Percentiles rank a stretch among this genome's conserved stretches.
phyloP scores from a whole-genome alignment of 805 yeast species.

The Metschnikowia rubicola region DNA sequence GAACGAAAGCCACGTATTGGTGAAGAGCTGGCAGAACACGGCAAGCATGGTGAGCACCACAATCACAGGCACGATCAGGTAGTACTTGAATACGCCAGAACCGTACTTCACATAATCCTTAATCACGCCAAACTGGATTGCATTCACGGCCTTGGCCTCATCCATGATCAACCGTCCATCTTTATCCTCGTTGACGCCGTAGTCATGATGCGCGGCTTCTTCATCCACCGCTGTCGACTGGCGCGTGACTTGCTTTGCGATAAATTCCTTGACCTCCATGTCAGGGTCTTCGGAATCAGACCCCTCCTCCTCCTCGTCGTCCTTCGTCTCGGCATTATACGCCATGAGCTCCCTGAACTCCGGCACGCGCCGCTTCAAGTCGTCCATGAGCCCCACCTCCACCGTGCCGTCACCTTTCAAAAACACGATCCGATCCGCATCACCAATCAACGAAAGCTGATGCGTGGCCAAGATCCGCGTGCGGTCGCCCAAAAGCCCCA shows the following conservation, averaged over 20 bases:
- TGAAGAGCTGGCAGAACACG: slow-evolving; percentile 53
- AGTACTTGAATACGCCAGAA: slow-evolving; percentile 23
- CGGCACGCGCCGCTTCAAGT: slow-evolving; percentile 40
- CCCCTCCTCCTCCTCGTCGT: slow-evolving; percentile 20
- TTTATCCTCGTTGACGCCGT: slow-evolving; percentile 21
- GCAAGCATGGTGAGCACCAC: slow-evolving; percentile 25
- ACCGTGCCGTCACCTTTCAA: slow-evolving; percentile 62
- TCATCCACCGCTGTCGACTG: slow-evolving; percentile 22
- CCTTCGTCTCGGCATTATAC: slow-evolving; percentile 26
- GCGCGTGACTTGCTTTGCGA: slow-evolving; percentile 13
- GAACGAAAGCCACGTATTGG: slow-evolving; percentile 78
- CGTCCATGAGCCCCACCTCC: slow-evolving; percentile 57
- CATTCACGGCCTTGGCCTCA: slow-evolving; percentile 19
- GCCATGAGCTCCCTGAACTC: slow-evolving; percentile 40
- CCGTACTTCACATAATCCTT: slow-evolving; percentile 30
- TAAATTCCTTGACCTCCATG: slow-evolving; percentile 10
- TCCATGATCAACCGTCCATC: slow-evolving; percentile 17
- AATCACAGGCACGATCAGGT: slow-evolving; percentile 22
- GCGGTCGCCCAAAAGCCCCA: slow-evolving; percentile 51
- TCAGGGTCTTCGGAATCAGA: slow-evolving; percentile 17
- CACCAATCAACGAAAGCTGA: slow-evolving; percentile 66
- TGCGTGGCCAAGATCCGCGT: slow-evolving; percentile 84
- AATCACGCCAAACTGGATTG: slow-evolving; percentile 31
- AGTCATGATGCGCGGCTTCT: slow-evolving; percentile 34
- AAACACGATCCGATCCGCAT: slow-evolving; percentile 68